Conservation (phyloP, 768 basidiomycete species). For the Guyanaporus albipodus region DNA sequence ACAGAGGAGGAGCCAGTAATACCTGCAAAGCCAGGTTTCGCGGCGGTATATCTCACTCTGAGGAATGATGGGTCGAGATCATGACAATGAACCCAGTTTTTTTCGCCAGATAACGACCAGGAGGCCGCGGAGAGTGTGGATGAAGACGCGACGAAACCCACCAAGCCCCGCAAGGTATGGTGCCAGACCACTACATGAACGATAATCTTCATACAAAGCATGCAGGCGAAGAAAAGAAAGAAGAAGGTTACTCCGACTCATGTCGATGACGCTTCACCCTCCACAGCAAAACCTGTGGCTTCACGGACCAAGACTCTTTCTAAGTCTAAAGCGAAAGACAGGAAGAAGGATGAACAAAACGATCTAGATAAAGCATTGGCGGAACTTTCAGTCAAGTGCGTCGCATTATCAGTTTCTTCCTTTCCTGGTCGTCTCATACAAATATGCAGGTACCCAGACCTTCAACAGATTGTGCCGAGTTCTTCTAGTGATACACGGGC, state of each 20-base stretch:
- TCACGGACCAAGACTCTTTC: constrained; percentile 41
- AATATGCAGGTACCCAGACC: constrained; percentile 46
- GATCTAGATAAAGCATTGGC: constrained; percentile 83
- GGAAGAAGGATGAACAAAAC: constrained; percentile 58
- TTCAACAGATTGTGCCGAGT: constrained; percentile 34
- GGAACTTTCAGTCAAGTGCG: constrained; percentile 77
- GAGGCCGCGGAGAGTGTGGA: constrained; percentile 19
- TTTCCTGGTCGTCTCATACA: not conserved
- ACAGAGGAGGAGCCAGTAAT: constrained; percentile 38
- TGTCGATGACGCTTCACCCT: constrained; percentile 1
- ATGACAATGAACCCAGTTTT: constrained; percentile 37
- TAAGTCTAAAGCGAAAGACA: constrained; percentile 62
- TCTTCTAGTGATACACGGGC: constrained; percentile 26
- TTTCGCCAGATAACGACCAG: constrained; percentile 32
- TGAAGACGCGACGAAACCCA: constrained; percentile 15
- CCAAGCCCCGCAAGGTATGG: constrained; percentile 25
- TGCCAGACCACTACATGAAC: not conserved
- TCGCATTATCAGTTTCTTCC: not conserved
- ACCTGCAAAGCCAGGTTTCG: constrained; percentile 34
- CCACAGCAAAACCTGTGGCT: constrained; percentile 4
- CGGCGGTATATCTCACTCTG: constrained; percentile 37
- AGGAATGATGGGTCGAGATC: constrained; percentile 8
- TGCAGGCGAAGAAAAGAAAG: constrained; percentile 41
- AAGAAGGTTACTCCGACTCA: constrained; percentile 23
- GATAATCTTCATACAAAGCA: not conserved